Evolutionary conservation across 2,329 filamentous ascomycete genomes (phyloP).

Genomic region (Helotiales sp.): DNA sequence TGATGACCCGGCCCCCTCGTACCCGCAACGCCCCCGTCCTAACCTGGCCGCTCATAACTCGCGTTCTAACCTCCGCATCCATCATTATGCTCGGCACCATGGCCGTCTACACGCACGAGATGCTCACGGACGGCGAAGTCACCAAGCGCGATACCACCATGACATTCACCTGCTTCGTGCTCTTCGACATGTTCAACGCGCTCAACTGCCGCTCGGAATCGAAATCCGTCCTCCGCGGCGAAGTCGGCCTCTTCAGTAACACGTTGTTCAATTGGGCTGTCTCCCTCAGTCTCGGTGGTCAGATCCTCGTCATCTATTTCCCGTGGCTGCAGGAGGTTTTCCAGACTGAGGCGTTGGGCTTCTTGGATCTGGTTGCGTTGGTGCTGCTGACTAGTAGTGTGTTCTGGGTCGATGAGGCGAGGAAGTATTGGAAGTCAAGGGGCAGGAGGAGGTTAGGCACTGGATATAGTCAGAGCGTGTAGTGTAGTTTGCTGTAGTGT

Average conservation of each 20-base stretch:
- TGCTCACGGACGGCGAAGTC: conserved; percentile 80
- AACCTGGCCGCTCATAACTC: conserved; percentile 79
- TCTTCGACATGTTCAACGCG: conserved; percentile 99
- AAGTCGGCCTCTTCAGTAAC: conserved; percentile 83
- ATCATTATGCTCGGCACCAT: conserved; percentile 95
- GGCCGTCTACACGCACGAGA: conserved; percentile 88
- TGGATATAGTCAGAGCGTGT: conserved; percentile 71
- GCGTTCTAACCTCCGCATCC: conserved; percentile 83
- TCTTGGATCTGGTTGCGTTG: conserved; percentile 76
- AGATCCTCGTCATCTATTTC: conserved; percentile 91
- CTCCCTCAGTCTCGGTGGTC: conserved; percentile 79
- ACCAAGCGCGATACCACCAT: conserved; percentile 96
- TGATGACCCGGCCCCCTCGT: conserved; percentile 90
- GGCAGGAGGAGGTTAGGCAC: conserved; percentile 60
- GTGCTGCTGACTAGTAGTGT: conserved; percentile 82
- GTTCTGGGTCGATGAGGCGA: conserved; percentile 90
- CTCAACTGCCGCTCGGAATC: conserved; percentile 88
- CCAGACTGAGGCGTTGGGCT: conserved; percentile 84
- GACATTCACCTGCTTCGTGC: conserved; percentile 98
- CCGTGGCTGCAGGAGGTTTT: conserved; percentile 93
- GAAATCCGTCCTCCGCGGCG: conserved; percentile 86
- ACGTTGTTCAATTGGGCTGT: conserved; percentile 98
- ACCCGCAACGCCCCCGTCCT: conserved; percentile 87
- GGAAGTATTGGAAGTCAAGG: conserved; percentile 75
- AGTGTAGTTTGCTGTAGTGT: conserved; percentile 53